Conservation (phyloP, 2,329 filamentous ascomycete species). For the Pseudogymnoascus sp. region DNA sequence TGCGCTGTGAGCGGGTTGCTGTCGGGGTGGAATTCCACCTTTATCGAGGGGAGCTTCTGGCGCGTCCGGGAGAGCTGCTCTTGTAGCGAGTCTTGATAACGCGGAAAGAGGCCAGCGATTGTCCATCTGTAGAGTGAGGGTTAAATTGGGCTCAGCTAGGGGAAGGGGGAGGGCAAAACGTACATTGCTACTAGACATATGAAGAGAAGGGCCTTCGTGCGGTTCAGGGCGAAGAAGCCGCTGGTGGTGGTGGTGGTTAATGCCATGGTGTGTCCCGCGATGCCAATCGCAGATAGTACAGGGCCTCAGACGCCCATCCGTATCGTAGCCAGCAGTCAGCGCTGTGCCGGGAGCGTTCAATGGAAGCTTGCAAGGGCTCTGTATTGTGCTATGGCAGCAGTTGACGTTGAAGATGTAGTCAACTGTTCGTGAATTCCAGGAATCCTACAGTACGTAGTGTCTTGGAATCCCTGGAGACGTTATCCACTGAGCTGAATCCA, state of each 20-base stretch:
- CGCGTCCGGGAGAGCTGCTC: background rate
- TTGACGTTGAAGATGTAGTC: background rate
- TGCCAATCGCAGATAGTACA: background rate
- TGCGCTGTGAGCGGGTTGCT: slow-evolving; percentile 12
- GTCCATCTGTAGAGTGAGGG: background rate
- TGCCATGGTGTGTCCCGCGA: background rate
- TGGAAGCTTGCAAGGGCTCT: background rate
- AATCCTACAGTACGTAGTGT: background rate
- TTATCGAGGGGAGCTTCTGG: slow-evolving; percentile 7
- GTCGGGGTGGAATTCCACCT: slow-evolving; percentile 11
- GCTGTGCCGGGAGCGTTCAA: background rate
- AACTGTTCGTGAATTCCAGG: background rate
- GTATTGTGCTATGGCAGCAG: background rate
- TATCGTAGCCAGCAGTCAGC: background rate
- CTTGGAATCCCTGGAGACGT: background rate
- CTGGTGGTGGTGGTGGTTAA: background rate
- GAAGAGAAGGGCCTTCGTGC: background rate
- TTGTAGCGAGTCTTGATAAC: slow-evolving; percentile 5
- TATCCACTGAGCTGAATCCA: background rate
- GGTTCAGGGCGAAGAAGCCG: background rate
- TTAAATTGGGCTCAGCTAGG: background rate
- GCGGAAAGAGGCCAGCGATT: slow-evolving; percentile 5
- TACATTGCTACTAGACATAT: background rate
- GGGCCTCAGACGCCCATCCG: background rate
- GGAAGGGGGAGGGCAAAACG: background rate